phyloP scores from a whole-genome alignment of 768 basidiomycete genomes.

The Kwoniella shandongensis region DNA sequence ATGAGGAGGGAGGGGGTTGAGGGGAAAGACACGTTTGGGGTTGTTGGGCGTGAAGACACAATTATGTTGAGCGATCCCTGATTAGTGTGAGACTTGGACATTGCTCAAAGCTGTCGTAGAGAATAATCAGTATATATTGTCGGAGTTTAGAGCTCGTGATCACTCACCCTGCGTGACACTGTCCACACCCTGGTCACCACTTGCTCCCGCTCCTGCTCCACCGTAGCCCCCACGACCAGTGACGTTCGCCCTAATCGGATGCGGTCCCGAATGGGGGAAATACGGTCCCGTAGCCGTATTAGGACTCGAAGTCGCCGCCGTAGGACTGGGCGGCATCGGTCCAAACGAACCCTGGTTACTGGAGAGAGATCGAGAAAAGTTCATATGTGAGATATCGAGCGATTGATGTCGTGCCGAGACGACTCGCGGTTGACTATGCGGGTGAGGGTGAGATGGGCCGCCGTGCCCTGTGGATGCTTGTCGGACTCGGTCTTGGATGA shows the following conservation, averaged over 20 bases:
- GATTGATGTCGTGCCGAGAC: conserved; percentile 37
- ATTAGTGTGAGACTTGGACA: conserved; percentile 27
- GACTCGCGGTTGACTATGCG: conserved; percentile 21
- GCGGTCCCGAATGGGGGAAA: conserved; percentile 27
- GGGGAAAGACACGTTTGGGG: too few relatives aligned
- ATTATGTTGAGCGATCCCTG: background rate
- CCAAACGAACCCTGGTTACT: conserved; percentile 20
- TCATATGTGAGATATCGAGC: conserved; percentile 45
- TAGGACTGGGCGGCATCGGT: conserved; percentile 27
- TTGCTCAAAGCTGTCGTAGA: conserved; percentile 18
- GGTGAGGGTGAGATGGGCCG: conserved; percentile 14
- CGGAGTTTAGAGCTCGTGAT: too few relatives aligned
- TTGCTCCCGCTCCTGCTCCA: background rate
- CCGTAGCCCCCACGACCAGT: conserved; percentile 20
- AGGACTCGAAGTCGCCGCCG: conserved; percentile 26
- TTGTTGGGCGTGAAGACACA: background rate
- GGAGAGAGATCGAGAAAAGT: conserved; percentile 30
- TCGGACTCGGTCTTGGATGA: conserved; percentile 38
- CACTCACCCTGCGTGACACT: conserved; percentile 34
- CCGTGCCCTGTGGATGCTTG: conserved; percentile 29
- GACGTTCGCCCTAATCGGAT: conserved; percentile 21
- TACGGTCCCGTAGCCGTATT: conserved; percentile 43
- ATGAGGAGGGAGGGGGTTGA: too few relatives aligned
- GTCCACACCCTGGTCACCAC: conserved; percentile 20
- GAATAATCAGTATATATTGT: background rate